Conservation (phyloP, 1,284 basidiomycete species). For the Cerrena zonata region DNA sequence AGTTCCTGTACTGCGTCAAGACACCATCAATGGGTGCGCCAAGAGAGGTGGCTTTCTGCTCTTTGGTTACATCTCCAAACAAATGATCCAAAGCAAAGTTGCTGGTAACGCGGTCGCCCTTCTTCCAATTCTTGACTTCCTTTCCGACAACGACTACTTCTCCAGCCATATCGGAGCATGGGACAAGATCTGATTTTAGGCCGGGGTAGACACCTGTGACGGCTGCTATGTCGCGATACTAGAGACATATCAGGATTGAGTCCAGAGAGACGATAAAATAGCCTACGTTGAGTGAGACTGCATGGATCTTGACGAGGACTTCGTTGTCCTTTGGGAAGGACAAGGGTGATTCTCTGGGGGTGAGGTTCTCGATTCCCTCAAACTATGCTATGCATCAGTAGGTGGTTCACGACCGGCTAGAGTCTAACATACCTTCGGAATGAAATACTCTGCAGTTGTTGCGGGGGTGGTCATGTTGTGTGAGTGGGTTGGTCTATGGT, state of each 20-base stretch:
- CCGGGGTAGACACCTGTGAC: constrained; percentile 30
- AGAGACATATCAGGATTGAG: background rate
- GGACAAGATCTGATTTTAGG: constrained; percentile 36
- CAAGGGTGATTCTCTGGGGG: constrained; percentile 28
- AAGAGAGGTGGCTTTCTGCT: constrained; percentile 30
- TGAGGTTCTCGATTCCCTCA: constrained; percentile 29
- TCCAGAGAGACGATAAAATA: background rate
- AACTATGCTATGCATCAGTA: background rate
- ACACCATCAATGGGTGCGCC: constrained; percentile 52
- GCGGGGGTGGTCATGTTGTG: background rate
- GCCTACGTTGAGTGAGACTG: constrained; percentile 41
- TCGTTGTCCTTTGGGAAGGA: constrained; percentile 32
- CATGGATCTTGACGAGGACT: constrained; percentile 46
- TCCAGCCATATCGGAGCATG: constrained; percentile 60
- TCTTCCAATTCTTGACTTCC: constrained; percentile 34
- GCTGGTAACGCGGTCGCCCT: constrained; percentile 50
- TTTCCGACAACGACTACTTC: constrained; percentile 51
- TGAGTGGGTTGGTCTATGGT: background rate
- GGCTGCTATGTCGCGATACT: constrained; percentile 42
- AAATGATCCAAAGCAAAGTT: constrained; percentile 19
- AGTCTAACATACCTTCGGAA: constrained; percentile 1
- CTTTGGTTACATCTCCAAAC: constrained; percentile 13
- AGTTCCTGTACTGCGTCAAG: constrained; percentile 44
- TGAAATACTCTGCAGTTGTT: constrained; percentile 1
- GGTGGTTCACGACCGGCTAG: background rate